A percentile compares a stretch with the other conserved stretches of the same genome.
These are phyloP conservation scores for Gonapodya prolifera DNA, from an alignment of 192 early-diverging fungal species.

Conservation along the genomic window DNA sequence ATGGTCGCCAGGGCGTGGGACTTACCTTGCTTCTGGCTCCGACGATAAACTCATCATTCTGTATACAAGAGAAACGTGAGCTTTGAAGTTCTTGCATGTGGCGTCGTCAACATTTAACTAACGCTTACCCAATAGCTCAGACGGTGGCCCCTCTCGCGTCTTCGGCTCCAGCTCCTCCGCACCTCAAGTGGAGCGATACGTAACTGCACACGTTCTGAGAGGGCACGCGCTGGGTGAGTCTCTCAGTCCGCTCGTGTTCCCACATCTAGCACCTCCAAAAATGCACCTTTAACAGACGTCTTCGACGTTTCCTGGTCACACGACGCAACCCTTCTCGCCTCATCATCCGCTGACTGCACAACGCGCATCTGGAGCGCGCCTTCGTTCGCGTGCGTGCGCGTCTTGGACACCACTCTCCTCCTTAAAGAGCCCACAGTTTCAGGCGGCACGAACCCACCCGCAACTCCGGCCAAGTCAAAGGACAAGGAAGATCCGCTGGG, in stretches of 20 bases:
- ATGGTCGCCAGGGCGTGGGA: slow-evolving; percentile 59
- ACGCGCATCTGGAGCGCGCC: slow-evolving; percentile 76
- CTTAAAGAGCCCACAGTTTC: neutral
- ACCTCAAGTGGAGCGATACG: neutral
- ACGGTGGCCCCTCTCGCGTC: neutral
- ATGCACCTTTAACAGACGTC: slow-evolving; percentile 48
- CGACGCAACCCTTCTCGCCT: slow-evolving; percentile 71
- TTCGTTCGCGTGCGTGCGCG: slow-evolving; percentile 45
- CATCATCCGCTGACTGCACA: slow-evolving; percentile 73
- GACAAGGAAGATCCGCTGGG: slow-evolving; percentile 58
- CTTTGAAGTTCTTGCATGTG: neutral
- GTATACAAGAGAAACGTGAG: slow-evolving; percentile 65
- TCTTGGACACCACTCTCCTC: neutral
- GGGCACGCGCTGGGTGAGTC: neutral
- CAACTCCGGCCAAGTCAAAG: slow-evolving; percentile 25
- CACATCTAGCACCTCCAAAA: neutral
- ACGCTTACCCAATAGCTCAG: neutral
- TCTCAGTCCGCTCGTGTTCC: neutral
- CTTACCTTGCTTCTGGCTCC: slow-evolving; percentile 73
- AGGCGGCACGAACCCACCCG: neutral
- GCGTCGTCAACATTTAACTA: neutral
- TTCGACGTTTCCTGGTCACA: slow-evolving; percentile 86
- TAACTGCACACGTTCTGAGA: neutral
- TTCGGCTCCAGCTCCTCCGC: neutral
- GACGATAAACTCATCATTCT: slow-evolving; percentile 89